A percentile compares a stretch with the other conserved stretches of the same genome.
These are phyloP conservation scores for Suillus paluster DNA, from an alignment of 768 basidiomycete genomes.

Conservation along the genomic window DNA sequence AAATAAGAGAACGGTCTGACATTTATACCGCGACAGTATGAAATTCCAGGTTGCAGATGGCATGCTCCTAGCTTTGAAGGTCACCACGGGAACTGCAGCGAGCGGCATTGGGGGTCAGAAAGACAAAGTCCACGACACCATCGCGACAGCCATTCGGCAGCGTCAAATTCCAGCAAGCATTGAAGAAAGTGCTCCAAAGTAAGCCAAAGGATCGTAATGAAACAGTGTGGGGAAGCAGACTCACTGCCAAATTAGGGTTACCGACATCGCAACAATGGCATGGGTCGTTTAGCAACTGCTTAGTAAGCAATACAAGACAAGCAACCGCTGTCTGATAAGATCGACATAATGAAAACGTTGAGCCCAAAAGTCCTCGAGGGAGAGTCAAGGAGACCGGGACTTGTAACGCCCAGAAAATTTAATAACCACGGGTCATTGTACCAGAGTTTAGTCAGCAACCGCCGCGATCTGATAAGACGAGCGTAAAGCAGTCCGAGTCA, in stretches of 20 bases:
- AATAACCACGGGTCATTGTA: too few species aligned
- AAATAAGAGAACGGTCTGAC: constrained; percentile 19
- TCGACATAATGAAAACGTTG: constrained; percentile 4
- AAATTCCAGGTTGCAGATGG: not conserved
- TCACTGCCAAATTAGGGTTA: constrained; percentile 17
- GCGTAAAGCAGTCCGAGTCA: not conserved
- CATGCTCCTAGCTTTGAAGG: not conserved
- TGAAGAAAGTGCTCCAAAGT: not conserved
- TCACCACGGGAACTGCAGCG: constrained; percentile 14
- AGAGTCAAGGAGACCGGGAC: not conserved
- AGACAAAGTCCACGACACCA: constrained; percentile 8
- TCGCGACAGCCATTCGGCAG: constrained; percentile 12
- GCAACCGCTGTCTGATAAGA: constrained; percentile 31
- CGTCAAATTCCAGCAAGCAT: constrained; percentile 1
- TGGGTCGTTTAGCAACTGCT: constrained; percentile 15
- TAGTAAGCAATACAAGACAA: constrained; percentile 22
- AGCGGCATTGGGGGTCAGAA: not conserved
- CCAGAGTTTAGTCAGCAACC: not conserved
- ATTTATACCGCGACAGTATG: not conserved
- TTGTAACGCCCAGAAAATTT: not conserved
- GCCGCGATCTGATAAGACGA: not conserved
- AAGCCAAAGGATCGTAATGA: not conserved
- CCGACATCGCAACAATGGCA: constrained; percentile 8
- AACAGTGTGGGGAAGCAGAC: not conserved
- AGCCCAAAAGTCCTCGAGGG: not conserved